phyloP scores from a whole-genome alignment of 2,329 filamentous ascomycete species.

The Madurella fahalii region DNA sequence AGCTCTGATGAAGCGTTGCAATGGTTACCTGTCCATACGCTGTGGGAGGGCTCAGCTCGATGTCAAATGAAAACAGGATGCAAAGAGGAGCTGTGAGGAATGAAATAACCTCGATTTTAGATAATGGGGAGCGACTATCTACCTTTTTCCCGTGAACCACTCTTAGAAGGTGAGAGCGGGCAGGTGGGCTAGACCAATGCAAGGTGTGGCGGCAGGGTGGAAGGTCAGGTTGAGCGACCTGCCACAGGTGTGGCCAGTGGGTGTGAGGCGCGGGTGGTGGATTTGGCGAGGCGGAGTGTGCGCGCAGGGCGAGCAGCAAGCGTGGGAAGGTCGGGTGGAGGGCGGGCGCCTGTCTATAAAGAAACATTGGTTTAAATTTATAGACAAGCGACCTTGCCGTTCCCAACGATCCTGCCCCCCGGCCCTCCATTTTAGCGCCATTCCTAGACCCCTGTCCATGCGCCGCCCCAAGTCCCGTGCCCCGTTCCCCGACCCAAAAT shows the following conservation, averaged over 20 bases:
- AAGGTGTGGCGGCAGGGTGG: not conserved
- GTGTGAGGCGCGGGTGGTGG: conserved; percentile 13
- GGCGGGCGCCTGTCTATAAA: conserved; percentile 28
- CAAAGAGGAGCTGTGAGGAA: not conserved
- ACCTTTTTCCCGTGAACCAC: not conserved
- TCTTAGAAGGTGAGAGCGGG: not conserved
- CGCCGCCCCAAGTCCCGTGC: conserved; percentile 22
- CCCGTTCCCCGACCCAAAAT: conserved; percentile 6
- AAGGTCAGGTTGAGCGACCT: not conserved
- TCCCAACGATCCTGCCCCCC: conserved; percentile 26
- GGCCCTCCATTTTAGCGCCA: conserved; percentile 27
- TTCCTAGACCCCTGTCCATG: conserved; percentile 24
- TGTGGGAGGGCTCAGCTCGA: not conserved
- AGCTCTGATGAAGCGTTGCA: not conserved
- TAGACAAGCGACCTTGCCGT: conserved; percentile 24
- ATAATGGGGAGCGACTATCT: not conserved
- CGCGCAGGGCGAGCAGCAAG: conserved; percentile 20
- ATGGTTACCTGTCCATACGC: not conserved
- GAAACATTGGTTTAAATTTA: conserved; percentile 30
- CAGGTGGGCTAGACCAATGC: not conserved
- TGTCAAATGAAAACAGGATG: not conserved
- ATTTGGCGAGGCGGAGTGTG: conserved; percentile 16
- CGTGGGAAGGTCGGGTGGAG: conserved; percentile 26
- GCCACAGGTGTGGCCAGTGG: conserved; percentile 16
- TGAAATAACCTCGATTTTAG: not conserved